Base-by-base conservation (phyloP, 2,329 filamentous ascomycete species). In the Cercospora sp. region DNA sequence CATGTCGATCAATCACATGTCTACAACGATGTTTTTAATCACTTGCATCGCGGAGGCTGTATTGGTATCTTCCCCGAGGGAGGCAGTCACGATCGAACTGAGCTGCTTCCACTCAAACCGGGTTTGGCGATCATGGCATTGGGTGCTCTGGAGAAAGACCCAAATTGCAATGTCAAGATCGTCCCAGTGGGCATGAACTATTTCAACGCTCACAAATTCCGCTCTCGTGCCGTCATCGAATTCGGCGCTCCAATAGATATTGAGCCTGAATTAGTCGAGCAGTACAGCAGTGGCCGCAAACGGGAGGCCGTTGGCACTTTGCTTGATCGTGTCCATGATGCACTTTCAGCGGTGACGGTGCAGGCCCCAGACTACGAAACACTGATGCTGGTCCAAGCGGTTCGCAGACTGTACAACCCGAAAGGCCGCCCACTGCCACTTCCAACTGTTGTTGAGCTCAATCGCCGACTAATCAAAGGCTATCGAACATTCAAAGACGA, bases 141-240 rank as follows among this genome's bases (percentile, higher is more conserved):
- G 39, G 94, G 94, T 45, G 91, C 95, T 0, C 84, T 98, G 62
- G 93, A 92, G 5, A 90, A 93, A 66, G 89, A 94, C 69, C 94
- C 94, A 2, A 86, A 94, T 71, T 97, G 92, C 77, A 93, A 92
- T 31, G 84, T 99, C 69, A 96, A 94, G 80, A 97, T 99, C 74
- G 92, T 99, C 26, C 95, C 95, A 3, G 94, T 95, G 62, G 94
- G 94, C 75, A 97, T 99, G 94, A 99, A 99, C 81, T 99, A 99
- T 81, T 99, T 99, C 82, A 94, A 98, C 80, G 92, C 94, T 0
- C 94, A 99, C 85, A 99, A 98, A 80, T 99, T 99, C 81, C 91
- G 94, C 57, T 98, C 94, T 71, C 88, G 95, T 77, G 95, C 94
- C 39, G 94, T 99, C 4, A 90, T 98, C 68, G 95, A 99, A 77